These are phyloP conservation scores for Lentinula novae-zelandiae DNA, from an alignment of 1,284 basidiomycete species.

Conservation along the genomic window DNA sequence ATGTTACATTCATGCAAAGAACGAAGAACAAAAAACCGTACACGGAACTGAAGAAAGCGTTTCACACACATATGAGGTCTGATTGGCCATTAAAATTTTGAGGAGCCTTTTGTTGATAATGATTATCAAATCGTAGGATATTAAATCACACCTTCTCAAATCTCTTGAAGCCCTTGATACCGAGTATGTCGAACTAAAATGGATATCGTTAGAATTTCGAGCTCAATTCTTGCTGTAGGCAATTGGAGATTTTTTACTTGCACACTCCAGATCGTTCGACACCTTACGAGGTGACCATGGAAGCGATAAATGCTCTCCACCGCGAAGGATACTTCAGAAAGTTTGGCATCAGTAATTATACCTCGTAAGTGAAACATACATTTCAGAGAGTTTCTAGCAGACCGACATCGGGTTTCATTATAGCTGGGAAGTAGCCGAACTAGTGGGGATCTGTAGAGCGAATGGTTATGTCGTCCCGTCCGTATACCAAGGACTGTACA, in stretches of 20 bases:
- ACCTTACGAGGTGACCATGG: slow-evolving; percentile 44
- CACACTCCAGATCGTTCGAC: slow-evolving; percentile 50
- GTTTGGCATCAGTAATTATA: slow-evolving; percentile 35
- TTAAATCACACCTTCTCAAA: slow-evolving; percentile 37
- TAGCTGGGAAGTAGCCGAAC: slow-evolving; percentile 60
- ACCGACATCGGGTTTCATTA: neutral
- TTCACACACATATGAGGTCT: slow-evolving; percentile 6
- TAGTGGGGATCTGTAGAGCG: slow-evolving; percentile 49
- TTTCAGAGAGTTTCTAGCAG: neutral
- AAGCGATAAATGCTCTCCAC: slow-evolving; percentile 45
- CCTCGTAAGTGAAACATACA: slow-evolving; percentile 18
- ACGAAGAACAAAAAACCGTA: neutral
- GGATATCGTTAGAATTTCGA: neutral
- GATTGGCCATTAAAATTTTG: neutral
- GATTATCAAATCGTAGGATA: neutral
- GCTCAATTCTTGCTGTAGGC: neutral
- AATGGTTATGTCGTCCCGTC: slow-evolving; percentile 57
- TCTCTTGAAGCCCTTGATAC: slow-evolving; percentile 46
- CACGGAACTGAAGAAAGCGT: slow-evolving; percentile 2
- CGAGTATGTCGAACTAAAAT: slow-evolving; percentile 30
- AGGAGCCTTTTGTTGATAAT: neutral
- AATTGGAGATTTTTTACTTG: slow-evolving; percentile 32
- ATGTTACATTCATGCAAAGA: neutral
- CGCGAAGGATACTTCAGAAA: slow-evolving; percentile 34
- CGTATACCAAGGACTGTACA: slow-evolving; percentile 68